These are phyloP conservation scores for Zygosaccharomyces pseudorouxii DNA, from an alignment of 805 yeast genomes.

Conservation along the genomic window DNA sequence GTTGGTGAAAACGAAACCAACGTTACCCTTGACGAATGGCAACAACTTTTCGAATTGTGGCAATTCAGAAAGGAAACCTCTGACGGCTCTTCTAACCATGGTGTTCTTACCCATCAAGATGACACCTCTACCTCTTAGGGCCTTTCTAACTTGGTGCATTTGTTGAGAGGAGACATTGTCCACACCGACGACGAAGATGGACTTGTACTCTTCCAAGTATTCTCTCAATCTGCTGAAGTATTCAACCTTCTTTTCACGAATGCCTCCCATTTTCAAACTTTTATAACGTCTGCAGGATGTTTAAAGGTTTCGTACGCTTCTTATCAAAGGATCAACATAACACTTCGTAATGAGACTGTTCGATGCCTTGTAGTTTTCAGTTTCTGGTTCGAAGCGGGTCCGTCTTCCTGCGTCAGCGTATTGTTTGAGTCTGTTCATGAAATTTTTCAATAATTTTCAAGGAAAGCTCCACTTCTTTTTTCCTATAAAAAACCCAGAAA, in stretches of 20 bases:
- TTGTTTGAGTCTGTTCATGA: background rate
- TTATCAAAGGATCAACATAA: background rate
- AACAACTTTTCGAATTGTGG: conserved; percentile 94
- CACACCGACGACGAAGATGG: conserved; percentile 98
- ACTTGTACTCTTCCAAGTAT: conserved; percentile 94
- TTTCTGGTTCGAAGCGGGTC: background rate
- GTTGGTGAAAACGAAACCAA: conserved; percentile 99
- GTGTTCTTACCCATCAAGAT: conserved; percentile 99
- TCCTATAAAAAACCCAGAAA: background rate
- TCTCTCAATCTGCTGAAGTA: conserved; percentile 94
- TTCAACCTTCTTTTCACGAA: conserved; percentile 94
- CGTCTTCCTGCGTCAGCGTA: background rate
- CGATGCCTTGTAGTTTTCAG: background rate
- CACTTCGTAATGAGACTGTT: too few relatives aligned
- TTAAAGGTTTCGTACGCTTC: conserved; percentile 54
- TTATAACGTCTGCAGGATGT: conserved; percentile 55
- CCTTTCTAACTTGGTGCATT: conserved; percentile 99
- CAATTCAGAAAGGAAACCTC: conserved; percentile 88
- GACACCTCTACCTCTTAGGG: conserved; percentile 90
- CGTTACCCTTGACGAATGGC: conserved; percentile 95
- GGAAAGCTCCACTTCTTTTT: background rate
- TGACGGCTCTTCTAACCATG: conserved; percentile 99
- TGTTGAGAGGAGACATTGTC: conserved; percentile 99
- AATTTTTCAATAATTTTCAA: background rate
- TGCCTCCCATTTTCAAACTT: conserved; percentile 99